A percentile compares a stretch with the other conserved stretches of the same genome.
These are phyloP conservation scores for Eimeria brunetti DNA, from an alignment of 169 alveolate species.

Conservation along the genomic window DNA sequence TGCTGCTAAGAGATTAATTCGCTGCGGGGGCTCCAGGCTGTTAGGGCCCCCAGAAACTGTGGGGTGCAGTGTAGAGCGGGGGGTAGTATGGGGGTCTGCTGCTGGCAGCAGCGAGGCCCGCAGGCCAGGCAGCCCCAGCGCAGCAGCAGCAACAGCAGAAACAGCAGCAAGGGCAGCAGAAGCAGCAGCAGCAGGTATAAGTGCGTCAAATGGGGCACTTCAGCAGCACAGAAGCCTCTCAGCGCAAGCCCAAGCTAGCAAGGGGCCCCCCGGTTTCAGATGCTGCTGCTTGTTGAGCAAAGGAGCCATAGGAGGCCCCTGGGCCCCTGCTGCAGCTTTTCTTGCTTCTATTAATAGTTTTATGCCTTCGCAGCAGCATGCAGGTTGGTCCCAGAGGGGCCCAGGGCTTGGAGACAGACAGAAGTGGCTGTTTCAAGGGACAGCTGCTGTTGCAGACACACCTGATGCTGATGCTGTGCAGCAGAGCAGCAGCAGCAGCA, in stretches of 20 bases:
- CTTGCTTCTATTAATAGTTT: background rate
- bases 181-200: background rate
- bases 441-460: constrained; percentile 10
- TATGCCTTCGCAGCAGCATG: background rate
- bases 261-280: background rate
- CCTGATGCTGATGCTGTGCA: background rate
- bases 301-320: background rate
- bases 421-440: background rate
- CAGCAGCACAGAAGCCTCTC: constrained; percentile 10
- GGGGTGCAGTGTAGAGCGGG: background rate
- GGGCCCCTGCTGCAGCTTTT: background rate
- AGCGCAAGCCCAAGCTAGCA: background rate
- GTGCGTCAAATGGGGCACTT: background rate
- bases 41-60: background rate
- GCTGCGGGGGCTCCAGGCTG: background rate
- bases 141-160: background rate
- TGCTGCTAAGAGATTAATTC: background rate
- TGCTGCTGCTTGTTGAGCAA: background rate
- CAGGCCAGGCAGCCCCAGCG: background rate
- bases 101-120: background rate
- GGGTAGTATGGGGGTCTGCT: background rate
- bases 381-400: background rate
- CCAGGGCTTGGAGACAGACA: background rate
- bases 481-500: constrained; percentile 27
- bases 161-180: background rate